A percentile compares a stretch with the other conserved stretches of the same genome.
phyloP scores from a whole-genome alignment of 495 filamentous ascomycete species.

The Barbatosphaeria neglecta region DNA sequence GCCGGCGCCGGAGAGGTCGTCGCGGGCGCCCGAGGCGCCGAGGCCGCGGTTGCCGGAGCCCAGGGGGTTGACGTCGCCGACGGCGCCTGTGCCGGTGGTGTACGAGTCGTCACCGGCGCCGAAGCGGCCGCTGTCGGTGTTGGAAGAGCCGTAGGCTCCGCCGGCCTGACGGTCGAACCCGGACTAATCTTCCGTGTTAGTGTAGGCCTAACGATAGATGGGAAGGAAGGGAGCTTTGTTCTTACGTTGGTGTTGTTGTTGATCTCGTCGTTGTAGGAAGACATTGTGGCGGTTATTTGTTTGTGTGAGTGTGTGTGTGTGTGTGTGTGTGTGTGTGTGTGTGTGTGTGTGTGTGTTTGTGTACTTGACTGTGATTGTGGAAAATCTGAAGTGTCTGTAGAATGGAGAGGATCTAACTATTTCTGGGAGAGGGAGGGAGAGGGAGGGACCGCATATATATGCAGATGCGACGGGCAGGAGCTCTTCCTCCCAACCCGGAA shows the following conservation, averaged over 20 bases:
- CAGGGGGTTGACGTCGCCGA: background rate
- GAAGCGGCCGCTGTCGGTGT: background rate
- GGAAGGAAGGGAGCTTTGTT: background rate
- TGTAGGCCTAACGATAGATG: background rate
- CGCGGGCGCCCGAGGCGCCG: background rate
- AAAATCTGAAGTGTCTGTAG: too few species aligned
- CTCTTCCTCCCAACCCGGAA: too few species aligned
- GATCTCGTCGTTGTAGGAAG: conserved; percentile 5
- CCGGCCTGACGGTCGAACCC: background rate
- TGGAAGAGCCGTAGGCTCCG: background rate
- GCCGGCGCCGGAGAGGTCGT: background rate
- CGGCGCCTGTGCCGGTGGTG: background rate
- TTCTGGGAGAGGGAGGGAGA: too few species aligned
- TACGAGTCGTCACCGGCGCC: background rate
- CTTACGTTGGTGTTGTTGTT: conserved; percentile 3
- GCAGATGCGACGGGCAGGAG: too few species aligned
- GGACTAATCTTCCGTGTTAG: background rate
- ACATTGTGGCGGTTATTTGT: conserved; percentile 2
- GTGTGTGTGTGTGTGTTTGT: too few species aligned
- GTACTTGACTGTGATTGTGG: too few species aligned
- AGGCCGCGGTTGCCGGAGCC: background rate
- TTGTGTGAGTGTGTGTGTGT: too few species aligned
- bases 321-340: too few species aligned
- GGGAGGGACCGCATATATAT: too few species aligned
- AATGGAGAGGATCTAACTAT: too few species aligned